Evolutionary conservation across 805 yeast genomes (phyloP).

Genomic region (Hanseniaspora lindneri): DNA sequence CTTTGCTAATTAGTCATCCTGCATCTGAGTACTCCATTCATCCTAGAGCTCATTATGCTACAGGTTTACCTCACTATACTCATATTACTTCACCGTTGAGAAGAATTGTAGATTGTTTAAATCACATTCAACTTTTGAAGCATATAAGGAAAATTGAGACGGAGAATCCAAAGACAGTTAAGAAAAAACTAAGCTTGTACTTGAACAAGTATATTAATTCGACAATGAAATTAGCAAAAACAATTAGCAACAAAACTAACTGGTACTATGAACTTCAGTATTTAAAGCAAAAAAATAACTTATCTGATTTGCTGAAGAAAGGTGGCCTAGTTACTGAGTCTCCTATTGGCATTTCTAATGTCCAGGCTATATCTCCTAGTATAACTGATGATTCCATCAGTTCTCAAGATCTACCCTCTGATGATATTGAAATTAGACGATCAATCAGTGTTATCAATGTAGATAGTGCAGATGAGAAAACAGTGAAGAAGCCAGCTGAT

Average conservation of each 20-base stretch:
- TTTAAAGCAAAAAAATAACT: not conserved
- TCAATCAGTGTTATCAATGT: not conserved
- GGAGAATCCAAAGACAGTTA: not conserved
- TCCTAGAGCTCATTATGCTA: constrained; percentile 44
- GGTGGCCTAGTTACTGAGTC: constrained; percentile 5
- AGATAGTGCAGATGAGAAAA: not conserved
- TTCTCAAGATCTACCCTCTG: not conserved
- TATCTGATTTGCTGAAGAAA: not conserved
- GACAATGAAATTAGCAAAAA: not conserved
- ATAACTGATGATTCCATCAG: not conserved
- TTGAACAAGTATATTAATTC: not conserved
- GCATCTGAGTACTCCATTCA: constrained; percentile 9
- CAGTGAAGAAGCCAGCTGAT: not conserved
- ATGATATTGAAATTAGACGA: constrained; percentile 2
- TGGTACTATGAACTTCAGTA: not conserved
- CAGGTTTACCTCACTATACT: constrained; percentile 52
- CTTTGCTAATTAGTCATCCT: not conserved
- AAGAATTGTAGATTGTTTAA: constrained; percentile 65
- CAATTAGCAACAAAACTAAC: not conserved
- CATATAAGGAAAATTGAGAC: constrained; percentile 24
- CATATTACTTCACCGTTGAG: constrained; percentile 85
- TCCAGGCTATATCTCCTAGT: too few species aligned
- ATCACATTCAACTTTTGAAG: constrained; percentile 64
- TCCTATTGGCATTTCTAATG: not conserved
- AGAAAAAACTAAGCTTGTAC: not conserved